Base-by-base conservation (phyloP, 768 basidiomycete genomes). In the Suillus placidus region DNA sequence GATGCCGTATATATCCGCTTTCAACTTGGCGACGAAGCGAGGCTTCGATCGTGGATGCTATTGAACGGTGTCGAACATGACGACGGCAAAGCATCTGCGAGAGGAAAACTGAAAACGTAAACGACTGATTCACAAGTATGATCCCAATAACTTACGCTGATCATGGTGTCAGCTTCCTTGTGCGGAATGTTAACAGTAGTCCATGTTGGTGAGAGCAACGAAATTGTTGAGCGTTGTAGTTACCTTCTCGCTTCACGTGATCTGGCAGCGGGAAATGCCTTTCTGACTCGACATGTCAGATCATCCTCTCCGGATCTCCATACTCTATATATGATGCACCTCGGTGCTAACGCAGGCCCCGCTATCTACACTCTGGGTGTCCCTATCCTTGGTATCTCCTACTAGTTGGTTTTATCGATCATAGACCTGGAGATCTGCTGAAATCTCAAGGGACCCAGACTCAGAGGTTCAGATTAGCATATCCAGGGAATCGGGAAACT, bases 301-400 rank as follows among this genome's bases (percentile, higher is more conserved):
- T 99, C 76, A 98, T 99, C 72, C 85, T 99, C 45, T 98, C 96
- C 45, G 97, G 97, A 51, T 98, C 97, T 1, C 97, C 97, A 0
- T 99, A 97, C 80, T 99, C 97, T 38, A 97, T 99, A n/a, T 99
- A 85, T 34, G 96, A 88, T 68, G 90, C 97, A 6, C 97, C 97
- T 30, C 95, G n/a, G n/a, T n/a, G n/a, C n/a, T n/a, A n/a, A 95
- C 68, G 95, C 94, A 38, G 97, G 99, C 78, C 93, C 95, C 20
- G 91, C 85, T 18, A 88, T 99, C 12, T 99, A 94, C 71, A 86
- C 90, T 52, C 84, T 93, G 10, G 94, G 90, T 32, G 89, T 98
- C 2, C 97, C 97, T 3, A 88, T 99, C 60, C 84, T 99, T 16
- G 97, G 97, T 30, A 98, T 99, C 64, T 99, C 97, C 77, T 99